Base-by-base conservation (phyloP, 768 basidiomycete genomes). In the Amyloporia xantha region DNA sequence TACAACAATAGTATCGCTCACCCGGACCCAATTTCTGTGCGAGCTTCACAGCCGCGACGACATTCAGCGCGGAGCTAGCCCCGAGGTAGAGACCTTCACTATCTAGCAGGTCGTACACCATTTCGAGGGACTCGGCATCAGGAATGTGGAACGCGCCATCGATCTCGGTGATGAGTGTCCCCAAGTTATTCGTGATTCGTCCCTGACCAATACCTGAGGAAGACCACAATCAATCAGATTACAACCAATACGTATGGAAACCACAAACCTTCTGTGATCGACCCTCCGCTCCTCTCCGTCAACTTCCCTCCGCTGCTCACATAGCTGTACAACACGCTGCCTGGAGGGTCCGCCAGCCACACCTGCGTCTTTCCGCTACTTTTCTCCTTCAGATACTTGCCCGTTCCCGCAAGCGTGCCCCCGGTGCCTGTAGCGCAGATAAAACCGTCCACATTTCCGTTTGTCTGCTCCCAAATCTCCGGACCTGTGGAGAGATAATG, bases 261-360 rank as follows among this genome's bases (percentile, higher is more conserved):
- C 13, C 21, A 54, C 66, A 23, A 44, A 88, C 92, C 92, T 78
- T 95, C 91, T 0, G 92, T 93, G 58, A 95, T 91, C 2, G 88
- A 91, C 54, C 88, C 82, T n/a, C 92, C 92, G 24, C 67, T 69
- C 52, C 93, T 71, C 59, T 95, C 92, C 15, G 69, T 65, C 45
- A 91, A 68, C 64, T 82, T 82, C 19, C 88, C 84, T 0, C 91
- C 93, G 51, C 82, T 90, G 35, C 74, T 77, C 39, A 98, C 63
- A 59, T 91, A 90, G 62, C 87, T 80, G 53, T 87, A 79, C 59
- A 99, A 69, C 44, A 96, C 91, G 62, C 90, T 92, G 35, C 96
- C 96, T 0, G 96, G 96, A 12, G 96, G 96, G 61, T 99, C 96
- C 12, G 96, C 96, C 26, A 99, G 70, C 90, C 90, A 98, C 46